Evolutionary conservation across 208 protist genomes (phyloP), one percentile per base, ranked within the genome.

Genomic region (Acanthamoeba triangularis): DNA sequence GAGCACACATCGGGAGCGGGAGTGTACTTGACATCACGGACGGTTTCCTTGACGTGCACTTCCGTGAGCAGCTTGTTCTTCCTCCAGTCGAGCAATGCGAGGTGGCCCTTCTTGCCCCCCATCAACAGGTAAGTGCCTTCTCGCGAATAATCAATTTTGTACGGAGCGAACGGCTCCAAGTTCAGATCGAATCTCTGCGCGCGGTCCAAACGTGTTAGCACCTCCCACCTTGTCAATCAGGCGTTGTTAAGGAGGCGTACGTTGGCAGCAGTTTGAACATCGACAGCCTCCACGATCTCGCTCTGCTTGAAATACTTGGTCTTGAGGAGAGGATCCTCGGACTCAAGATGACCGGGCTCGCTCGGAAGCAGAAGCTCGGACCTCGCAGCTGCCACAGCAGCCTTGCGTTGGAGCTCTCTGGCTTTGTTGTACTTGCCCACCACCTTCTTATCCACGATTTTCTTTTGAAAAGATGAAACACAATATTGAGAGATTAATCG

Each of bases 1-100:
- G 47, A 37, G 61, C 1, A 10, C 25, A 33, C 76, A 14, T 5
- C 16, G 44, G 90, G 20, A 28, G 25, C 23, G 33, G 63, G 52
- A 20, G 35, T 69, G 28, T 56, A 98, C 96, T 98, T 97, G 47
- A 99, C 98, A 94, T 99, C 99, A 76, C 97, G 98, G 80, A 99
- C 96, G 28, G 98, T 98, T 95, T 99, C 99, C 96, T 98, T 97
- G 20, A 99, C 97, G 90, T 99, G 98, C 30, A 98, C 97, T 96
- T 99, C 99, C n/a, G 98, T 98, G 35, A 98, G 95, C 25, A 99
- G 98, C 65, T 96, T 96, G 95, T 99, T 99, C 30, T 97, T 96
- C 96, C 98, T 98, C 99, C 99, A 99, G 72, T 99, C 98, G 28
- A 99, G 96, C 72, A 99, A 98, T 11, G 99, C 98, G 90, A 99